Percentiles rank a stretch among this genome's conserved stretches.
Evolutionary conservation across 2,329 filamentous ascomycete genomes (phyloP).

Genomic region (Dothideomycetes sp.): DNA sequence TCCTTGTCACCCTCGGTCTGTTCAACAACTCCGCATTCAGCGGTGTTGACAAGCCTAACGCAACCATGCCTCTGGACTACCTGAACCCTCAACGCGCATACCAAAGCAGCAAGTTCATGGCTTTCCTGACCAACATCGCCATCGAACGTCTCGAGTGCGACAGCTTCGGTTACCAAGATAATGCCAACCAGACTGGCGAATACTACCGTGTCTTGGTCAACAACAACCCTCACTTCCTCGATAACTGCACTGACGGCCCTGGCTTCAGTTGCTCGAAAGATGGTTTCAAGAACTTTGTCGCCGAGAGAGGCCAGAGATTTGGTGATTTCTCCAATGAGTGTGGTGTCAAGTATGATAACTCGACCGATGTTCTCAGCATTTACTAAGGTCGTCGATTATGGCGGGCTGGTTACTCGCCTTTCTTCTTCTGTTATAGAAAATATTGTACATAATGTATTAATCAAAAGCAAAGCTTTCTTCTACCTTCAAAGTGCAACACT

Average conservation of each 20-base stretch:
- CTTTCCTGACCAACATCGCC: slow-evolving; percentile 58
- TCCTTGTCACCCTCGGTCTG: slow-evolving; percentile 57
- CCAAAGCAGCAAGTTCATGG: slow-evolving; percentile 54
- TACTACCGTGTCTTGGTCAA: slow-evolving; percentile 46
- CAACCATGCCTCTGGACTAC: slow-evolving; percentile 53
- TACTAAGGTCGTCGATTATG: no score
- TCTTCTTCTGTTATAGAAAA: no score
- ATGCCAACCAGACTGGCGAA: slow-evolving; percentile 33
- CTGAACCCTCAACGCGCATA: slow-evolving; percentile 57
- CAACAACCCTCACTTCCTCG: slow-evolving; percentile 40
- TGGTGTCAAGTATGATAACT: slow-evolving; percentile 34
- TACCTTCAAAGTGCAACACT: no score
- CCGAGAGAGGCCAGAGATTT: slow-evolving; percentile 34
- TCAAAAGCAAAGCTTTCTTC: no score
- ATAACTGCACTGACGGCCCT: slow-evolving; percentile 41
- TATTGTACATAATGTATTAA: no score
- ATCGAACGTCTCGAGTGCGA: slow-evolving; percentile 57
- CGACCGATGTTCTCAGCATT: slow-evolving; percentile 32
- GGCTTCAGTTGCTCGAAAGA: slow-evolving; percentile 41
- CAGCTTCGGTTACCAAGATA: slow-evolving; percentile 45
- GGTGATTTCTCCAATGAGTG: slow-evolving; percentile 37
- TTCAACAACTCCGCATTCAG: slow-evolving; percentile 58
- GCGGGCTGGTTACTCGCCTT: no score
- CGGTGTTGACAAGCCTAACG: slow-evolving; percentile 46
- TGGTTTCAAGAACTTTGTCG: slow-evolving; percentile 36